phyloP scores from a whole-genome alignment of 176 grass and related monocot genomes.

The Oryza australiensis region DNA sequence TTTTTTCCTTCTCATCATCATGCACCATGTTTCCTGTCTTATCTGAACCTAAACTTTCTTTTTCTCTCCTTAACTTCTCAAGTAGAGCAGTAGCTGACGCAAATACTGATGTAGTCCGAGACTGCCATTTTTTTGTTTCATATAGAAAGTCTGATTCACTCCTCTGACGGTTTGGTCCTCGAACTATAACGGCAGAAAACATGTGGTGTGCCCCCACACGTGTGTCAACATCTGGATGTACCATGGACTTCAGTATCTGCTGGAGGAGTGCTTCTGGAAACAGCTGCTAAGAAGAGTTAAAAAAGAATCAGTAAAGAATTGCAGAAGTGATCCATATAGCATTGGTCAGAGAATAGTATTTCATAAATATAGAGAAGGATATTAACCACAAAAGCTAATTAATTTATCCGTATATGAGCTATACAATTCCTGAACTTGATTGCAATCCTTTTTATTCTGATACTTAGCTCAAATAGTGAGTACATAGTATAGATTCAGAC shows the following conservation, averaged over 20 bases:
- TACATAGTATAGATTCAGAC: slow-evolving; percentile 34
- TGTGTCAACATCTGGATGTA: slow-evolving; percentile 88
- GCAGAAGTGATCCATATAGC: neutral
- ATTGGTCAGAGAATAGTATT: slow-evolving; percentile 13
- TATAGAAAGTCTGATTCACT: slow-evolving; percentile 82
- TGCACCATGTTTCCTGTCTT: slow-evolving; percentile 47
- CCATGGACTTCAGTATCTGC: slow-evolving; percentile 85
- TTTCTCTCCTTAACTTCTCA: slow-evolving; percentile 95
- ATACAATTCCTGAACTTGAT: slow-evolving; percentile 1
- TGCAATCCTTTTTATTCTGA: slow-evolving; percentile 4
- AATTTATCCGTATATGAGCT: neutral
- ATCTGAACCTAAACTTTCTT: slow-evolving; percentile 75
- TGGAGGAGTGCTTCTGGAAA: slow-evolving; percentile 92
- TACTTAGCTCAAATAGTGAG: neutral
- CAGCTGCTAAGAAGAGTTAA: slow-evolving; percentile 50
- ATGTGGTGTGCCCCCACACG: slow-evolving; percentile 90
- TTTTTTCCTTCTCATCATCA: slow-evolving; percentile 57
- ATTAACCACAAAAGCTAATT: neutral
- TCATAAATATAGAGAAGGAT: slow-evolving; percentile 16
- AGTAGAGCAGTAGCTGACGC: slow-evolving; percentile 95
- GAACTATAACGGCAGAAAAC: slow-evolving; percentile 77
- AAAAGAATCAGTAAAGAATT: slow-evolving; percentile 4
- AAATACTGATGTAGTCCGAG: slow-evolving; percentile 87
- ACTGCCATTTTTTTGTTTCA: slow-evolving; percentile 95
- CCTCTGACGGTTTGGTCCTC: slow-evolving; percentile 64